Evolutionary conservation across 192 early-diverging fungal genomes (phyloP).

Genomic region (Thamnidium elegans): DNA sequence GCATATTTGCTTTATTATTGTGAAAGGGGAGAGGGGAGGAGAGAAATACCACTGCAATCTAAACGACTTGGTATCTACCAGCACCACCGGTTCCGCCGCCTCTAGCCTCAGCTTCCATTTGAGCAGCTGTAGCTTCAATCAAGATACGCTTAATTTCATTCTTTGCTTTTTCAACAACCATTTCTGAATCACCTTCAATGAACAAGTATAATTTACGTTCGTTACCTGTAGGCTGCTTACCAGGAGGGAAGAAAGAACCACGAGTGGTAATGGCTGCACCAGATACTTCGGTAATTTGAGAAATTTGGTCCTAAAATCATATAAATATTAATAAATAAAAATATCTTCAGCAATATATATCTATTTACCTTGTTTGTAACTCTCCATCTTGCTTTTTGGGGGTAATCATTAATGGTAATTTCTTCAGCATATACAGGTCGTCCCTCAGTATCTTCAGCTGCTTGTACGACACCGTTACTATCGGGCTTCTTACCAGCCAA

Average conservation of each 20-base stretch:
- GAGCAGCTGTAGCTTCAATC: constrained; percentile 77
- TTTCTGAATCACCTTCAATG: constrained; percentile 90
- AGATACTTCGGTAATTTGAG: constrained; percentile 87
- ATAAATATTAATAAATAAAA: background rate
- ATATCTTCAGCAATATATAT: background rate
- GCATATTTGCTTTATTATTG: no score
- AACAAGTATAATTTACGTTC: constrained; percentile 95
- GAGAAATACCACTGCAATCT: constrained; percentile 1
- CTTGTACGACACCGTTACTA: constrained; percentile 26
- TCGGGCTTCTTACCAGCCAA: constrained; percentile 47
- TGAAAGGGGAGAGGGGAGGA: no score
- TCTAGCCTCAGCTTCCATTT: constrained; percentile 66
- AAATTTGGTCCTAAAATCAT: constrained; percentile 72
- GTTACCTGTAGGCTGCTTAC: constrained; percentile 68
- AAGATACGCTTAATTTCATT: constrained; percentile 91
- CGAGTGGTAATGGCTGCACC: constrained; percentile 95
- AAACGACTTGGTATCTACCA: constrained; percentile 49
- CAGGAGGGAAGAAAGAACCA: constrained; percentile 84
- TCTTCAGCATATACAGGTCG: constrained; percentile 67
- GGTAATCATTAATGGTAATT: constrained; percentile 98
- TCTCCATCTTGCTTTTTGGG: constrained; percentile 90
- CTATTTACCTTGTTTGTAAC: constrained; percentile 83
- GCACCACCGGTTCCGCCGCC: constrained; percentile 44
- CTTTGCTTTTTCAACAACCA: constrained; percentile 87
- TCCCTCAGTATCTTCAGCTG: constrained; percentile 25